Percentiles rank a stretch among this genome's conserved stretches.
phyloP scores from a whole-genome alignment of 768 basidiomycete species.

The Boletus tomentosulus region DNA sequence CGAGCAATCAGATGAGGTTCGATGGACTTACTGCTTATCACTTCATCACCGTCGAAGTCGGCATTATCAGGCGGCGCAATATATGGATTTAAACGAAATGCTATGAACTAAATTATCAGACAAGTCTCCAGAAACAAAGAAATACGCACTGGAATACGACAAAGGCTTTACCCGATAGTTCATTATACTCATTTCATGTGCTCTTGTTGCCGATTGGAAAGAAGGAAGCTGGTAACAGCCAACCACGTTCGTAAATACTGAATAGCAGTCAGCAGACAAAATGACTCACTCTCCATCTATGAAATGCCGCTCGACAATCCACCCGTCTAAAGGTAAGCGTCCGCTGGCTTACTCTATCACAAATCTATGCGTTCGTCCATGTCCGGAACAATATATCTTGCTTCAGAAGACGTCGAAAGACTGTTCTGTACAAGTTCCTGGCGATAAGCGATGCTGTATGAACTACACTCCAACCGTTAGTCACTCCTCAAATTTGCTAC shows the following conservation, averaged over 20 bases:
- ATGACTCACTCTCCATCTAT: conserved; percentile 95
- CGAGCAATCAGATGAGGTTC: neutral
- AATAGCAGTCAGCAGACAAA: neutral
- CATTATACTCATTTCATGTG: conserved; percentile 99
- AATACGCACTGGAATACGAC: conserved; percentile 89
- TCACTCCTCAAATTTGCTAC: neutral
- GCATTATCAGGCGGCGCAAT: conserved; percentile 99
- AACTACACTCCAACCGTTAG: conserved; percentile 50
- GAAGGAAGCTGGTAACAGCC: conserved; percentile 21
- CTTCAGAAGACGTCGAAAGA: conserved; percentile 92
- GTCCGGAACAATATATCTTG: conserved; percentile 93
- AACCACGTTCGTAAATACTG: neutral
- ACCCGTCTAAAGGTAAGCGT: conserved; percentile 93
- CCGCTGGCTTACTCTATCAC: conserved; percentile 92
- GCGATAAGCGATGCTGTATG: conserved; percentile 91
- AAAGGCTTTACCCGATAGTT: conserved; percentile 94
- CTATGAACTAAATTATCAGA: conserved; percentile 38
- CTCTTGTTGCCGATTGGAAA: conserved; percentile 96
- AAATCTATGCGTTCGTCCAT: conserved; percentile 97
- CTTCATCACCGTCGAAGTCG: conserved; percentile 99
- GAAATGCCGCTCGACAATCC: conserved; percentile 96
- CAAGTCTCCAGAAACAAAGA: neutral
- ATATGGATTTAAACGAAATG: conserved; percentile 96
- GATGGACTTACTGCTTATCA: conserved; percentile 94
- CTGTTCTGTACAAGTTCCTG: conserved; percentile 95